Percentiles rank a stretch among this genome's conserved stretches.
phyloP scores from a whole-genome alignment of 164 flowering plant genomes.

The Piper longum region DNA sequence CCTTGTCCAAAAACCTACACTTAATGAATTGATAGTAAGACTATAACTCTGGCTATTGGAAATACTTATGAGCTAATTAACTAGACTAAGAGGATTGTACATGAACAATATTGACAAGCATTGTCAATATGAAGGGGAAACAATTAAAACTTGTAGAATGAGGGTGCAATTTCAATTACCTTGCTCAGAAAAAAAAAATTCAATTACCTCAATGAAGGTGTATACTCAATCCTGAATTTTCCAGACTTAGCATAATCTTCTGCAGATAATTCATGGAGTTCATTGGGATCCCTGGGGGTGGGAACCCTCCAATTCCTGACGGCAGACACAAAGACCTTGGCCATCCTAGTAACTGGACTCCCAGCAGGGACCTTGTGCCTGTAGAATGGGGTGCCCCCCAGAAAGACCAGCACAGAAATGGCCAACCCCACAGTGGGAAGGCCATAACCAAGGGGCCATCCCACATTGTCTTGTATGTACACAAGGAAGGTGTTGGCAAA shows the following conservation, averaged over 20 bases:
- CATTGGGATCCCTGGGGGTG: slow-evolving; percentile 15
- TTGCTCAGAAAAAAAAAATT: neutral
- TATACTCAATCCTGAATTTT: slow-evolving; percentile 13
- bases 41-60: neutral
- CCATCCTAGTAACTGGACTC: slow-evolving; percentile 22
- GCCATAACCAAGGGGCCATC: slow-evolving; percentile 22
- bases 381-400: slow-evolving; percentile 19
- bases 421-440: slow-evolving; percentile 20
- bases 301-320: slow-evolving; percentile 13
- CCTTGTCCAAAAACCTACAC: slow-evolving; percentile 13
- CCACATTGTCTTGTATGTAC: slow-evolving; percentile 22
- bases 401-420: slow-evolving; percentile 10
- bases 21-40: no score
- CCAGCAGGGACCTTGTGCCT: slow-evolving; percentile 20
- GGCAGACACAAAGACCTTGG: slow-evolving; percentile 13
- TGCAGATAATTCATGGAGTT: slow-evolving; percentile 17
- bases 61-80: slow-evolving; percentile 12
- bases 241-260: slow-evolving; percentile 13
- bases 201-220: slow-evolving; percentile 17
- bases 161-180: neutral
- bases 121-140: no score
- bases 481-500: slow-evolving; percentile 20
- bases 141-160: neutral
- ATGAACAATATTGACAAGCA: neutral
- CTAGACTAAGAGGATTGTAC: neutral